A percentile compares a stretch with the other conserved stretches of the same genome.
These are phyloP conservation scores for Amaranthus cruentus DNA, from an alignment of 148 eudicot species.

Conservation along the genomic window DNA sequence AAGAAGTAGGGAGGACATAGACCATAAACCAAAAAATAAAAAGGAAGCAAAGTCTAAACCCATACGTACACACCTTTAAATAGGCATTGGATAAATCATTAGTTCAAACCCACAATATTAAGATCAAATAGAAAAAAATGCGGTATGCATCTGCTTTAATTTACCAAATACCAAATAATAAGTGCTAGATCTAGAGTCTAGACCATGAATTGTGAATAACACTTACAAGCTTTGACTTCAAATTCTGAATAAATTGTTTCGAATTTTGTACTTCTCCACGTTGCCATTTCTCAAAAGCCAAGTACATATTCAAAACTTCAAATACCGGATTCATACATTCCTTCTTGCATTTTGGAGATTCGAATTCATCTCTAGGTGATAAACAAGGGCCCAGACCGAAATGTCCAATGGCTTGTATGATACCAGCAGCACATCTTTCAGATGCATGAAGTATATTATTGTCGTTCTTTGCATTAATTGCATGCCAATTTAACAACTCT, in stretches of 20 bases:
- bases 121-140: no score
- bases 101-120: no score
- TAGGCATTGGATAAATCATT: no score
- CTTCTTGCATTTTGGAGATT: constrained; percentile 22
- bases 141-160: background rate
- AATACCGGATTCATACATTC: constrained; percentile 40
- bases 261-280: constrained; percentile 46
- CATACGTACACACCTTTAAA: no score
- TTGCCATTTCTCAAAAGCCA: constrained; percentile 52
- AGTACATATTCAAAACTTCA: constrained; percentile 48
- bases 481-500: constrained; percentile 63
- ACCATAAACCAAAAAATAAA: no score
- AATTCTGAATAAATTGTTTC: constrained; percentile 20
- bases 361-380: constrained; percentile 47
- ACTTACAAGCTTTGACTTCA: constrained; percentile 26
- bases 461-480: constrained; percentile 51
- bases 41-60: no score
- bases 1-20: no score
- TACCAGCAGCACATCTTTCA: constrained; percentile 73
- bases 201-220: constrained; percentile 12
- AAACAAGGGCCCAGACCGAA: constrained; percentile 48
- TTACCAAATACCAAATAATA: background rate
- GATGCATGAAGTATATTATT: constrained; percentile 54
- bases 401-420: constrained; percentile 66
- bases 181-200: background rate